These are phyloP conservation scores for Colletotrichum chrysophilum DNA, from an alignment of 2,329 filamentous ascomycete genomes.

Conservation along the genomic window DNA sequence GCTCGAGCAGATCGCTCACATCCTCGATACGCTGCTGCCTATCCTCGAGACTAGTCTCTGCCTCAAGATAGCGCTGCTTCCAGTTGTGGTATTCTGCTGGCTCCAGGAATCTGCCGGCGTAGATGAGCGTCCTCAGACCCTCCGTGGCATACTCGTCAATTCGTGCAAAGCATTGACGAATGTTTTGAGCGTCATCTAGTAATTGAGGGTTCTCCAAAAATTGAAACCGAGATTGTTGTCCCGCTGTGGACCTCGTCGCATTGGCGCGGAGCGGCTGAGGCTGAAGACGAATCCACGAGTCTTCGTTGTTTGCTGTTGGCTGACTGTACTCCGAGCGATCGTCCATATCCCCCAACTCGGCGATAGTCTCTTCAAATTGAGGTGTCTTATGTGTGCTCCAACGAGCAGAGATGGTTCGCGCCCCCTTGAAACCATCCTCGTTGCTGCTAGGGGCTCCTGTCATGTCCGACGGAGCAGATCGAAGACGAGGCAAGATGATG, in stretches of 20 bases:
- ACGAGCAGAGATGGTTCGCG: constrained; percentile 58
- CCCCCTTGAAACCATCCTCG: constrained; percentile 62
- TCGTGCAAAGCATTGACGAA: constrained; percentile 83
- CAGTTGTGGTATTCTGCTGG: constrained; percentile 75
- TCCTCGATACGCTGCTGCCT: constrained; percentile 79
- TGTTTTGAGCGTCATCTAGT: constrained; percentile 65
- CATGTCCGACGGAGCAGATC: constrained; percentile 72
- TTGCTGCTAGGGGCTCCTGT: constrained; percentile 72
- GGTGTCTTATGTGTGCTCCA: constrained; percentile 57
- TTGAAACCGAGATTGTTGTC: constrained; percentile 58
- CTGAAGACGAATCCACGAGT: constrained; percentile 42
- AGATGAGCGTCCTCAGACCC: constrained; percentile 81
- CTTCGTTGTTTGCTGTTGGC: constrained; percentile 48
- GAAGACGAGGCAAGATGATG: constrained; percentile 77
- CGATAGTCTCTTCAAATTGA: constrained; percentile 60
- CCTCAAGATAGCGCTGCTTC: constrained; percentile 78
- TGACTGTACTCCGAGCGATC: constrained; percentile 39
- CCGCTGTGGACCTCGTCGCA: constrained; percentile 30
- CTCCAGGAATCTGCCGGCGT: constrained; percentile 76
- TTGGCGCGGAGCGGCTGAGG: constrained; percentile 37
- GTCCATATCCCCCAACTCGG: constrained; percentile 53
- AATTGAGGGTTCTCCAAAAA: constrained; percentile 54
- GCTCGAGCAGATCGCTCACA: constrained; percentile 80
- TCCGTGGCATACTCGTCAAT: constrained; percentile 88
- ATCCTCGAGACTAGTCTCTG: constrained; percentile 77